Percentiles rank a stretch among this genome's conserved stretches.
These are phyloP conservation scores for Cardamine resedifolia DNA, from an alignment of 345 rosid species.

Conservation along the genomic window DNA sequence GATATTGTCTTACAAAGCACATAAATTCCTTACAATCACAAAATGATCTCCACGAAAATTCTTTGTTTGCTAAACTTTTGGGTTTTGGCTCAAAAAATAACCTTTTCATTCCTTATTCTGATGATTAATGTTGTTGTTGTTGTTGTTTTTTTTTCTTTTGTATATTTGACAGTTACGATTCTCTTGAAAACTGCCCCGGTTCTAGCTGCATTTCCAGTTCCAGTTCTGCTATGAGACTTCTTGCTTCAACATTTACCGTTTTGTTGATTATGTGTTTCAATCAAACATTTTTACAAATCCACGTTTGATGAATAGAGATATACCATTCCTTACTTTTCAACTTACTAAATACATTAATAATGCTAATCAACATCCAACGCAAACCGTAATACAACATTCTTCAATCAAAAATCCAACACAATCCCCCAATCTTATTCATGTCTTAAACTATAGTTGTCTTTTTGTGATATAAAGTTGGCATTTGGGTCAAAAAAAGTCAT, in stretches of 20 bases:
- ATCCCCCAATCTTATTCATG: not conserved
- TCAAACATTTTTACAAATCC: not conserved
- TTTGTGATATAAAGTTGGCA: too few relatives aligned
- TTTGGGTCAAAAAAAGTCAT: not conserved
- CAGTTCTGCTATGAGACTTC: not conserved
- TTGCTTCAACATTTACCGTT: not conserved
- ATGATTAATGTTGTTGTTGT: not conserved
- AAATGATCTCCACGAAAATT: not conserved
- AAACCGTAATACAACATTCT: too few relatives aligned
- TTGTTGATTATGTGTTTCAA: not conserved
- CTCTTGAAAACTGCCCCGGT: conserved; percentile 1
- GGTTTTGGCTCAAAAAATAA: not conserved
- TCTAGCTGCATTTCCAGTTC: not conserved
- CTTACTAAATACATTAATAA: not conserved
- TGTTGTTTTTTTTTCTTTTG: too few relatives aligned
- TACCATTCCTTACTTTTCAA: not conserved
- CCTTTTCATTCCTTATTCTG: not conserved
- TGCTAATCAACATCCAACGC: not conserved
- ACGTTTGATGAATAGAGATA: not conserved
- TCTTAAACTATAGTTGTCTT: too few relatives aligned
- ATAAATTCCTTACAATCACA: not conserved
- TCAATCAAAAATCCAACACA: not conserved
- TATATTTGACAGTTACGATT: not conserved
- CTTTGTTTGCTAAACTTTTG: not conserved
- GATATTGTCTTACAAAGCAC: not conserved